phyloP scores from a whole-genome alignment of 495 filamentous ascomycete genomes.

The Hypoxylon crocopeplum region DNA sequence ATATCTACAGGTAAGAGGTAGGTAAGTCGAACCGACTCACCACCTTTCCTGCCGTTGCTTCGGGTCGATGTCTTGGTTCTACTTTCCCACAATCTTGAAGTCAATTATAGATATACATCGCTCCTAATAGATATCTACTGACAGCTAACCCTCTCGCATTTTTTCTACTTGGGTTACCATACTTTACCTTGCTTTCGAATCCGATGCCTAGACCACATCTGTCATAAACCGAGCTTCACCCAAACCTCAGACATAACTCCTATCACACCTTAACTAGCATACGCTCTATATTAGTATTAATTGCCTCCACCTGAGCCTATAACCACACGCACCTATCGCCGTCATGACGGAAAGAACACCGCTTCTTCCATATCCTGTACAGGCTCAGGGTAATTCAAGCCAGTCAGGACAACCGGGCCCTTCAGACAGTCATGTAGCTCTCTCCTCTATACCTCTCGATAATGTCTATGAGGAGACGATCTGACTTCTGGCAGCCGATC shows the following conservation, averaged over 20 bases:
- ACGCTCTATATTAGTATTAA: not conserved
- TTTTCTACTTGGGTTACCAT: not conserved
- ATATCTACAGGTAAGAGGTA: too few species aligned
- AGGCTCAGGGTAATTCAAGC: constrained; percentile 12
- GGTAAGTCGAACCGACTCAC: not conserved
- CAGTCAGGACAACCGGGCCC: constrained; percentile 13
- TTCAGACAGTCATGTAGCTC: constrained; percentile 44
- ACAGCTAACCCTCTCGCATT: not conserved
- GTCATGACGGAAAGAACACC: constrained; percentile 41
- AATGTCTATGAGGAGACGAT: not conserved
- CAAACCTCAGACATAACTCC: constrained; percentile 16
- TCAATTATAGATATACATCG: too few species aligned
- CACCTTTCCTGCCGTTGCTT: not conserved
- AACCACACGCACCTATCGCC: not conserved
- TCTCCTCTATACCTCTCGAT: not conserved
- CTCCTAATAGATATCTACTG: too few species aligned
- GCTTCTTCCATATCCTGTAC: constrained; percentile 45
- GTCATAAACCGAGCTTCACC: not conserved
- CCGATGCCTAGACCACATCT: not conserved
- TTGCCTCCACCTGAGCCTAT: constrained; percentile 4
- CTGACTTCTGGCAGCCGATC: constrained; percentile 48
- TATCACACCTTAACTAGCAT: constrained; percentile 1
- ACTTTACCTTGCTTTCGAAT: not conserved
- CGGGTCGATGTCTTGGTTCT: not conserved
- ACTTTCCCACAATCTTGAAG: too few species aligned